These are phyloP conservation scores for Stentor roeselii DNA, from an alignment of 73 alveolate genomes.

Conservation along the genomic window DNA sequence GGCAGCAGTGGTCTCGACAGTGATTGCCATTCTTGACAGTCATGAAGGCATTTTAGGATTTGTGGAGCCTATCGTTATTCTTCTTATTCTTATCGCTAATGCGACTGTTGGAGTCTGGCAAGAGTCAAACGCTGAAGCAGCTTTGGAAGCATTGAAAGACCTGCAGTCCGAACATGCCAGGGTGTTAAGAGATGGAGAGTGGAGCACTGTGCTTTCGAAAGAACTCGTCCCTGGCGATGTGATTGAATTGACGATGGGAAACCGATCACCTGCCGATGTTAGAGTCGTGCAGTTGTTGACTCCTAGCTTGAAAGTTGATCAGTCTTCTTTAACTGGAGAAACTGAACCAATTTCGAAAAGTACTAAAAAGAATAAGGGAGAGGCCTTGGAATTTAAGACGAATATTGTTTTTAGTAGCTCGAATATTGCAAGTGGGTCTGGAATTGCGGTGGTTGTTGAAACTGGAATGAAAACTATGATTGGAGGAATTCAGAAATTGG, in stretches of 20 bases:
- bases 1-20: conserved; percentile 92
- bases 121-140: conserved; percentile 95
- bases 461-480: conserved; percentile 96
- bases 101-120: conserved; percentile 92
- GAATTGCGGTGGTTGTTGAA: conserved; percentile 76
- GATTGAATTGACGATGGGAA: conserved; percentile 78
- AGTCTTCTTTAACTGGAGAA: conserved; percentile 97
- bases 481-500: conserved; percentile 91
- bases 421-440: conserved; percentile 77
- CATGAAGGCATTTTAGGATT: conserved; percentile 81
- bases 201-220: conserved; percentile 76
- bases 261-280: conserved; percentile 92
- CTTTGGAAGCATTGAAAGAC: conserved; percentile 91
- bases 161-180: conserved; percentile 73
- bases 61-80: conserved; percentile 94
- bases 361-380: conserved; percentile 23
- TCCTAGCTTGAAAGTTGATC: conserved; percentile 86
- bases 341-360: conserved; percentile 64
- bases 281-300: conserved; percentile 74
- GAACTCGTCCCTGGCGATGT: conserved; percentile 93
- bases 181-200: conserved; percentile 66
- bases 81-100: conserved; percentile 81
- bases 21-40: conserved; percentile 61
- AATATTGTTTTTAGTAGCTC: conserved; percentile 88
- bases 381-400: conserved; percentile 42